phyloP scores from a whole-genome alignment of 202 grass and related monocot species.

The Dendrocalamus latiflorus region DNA sequence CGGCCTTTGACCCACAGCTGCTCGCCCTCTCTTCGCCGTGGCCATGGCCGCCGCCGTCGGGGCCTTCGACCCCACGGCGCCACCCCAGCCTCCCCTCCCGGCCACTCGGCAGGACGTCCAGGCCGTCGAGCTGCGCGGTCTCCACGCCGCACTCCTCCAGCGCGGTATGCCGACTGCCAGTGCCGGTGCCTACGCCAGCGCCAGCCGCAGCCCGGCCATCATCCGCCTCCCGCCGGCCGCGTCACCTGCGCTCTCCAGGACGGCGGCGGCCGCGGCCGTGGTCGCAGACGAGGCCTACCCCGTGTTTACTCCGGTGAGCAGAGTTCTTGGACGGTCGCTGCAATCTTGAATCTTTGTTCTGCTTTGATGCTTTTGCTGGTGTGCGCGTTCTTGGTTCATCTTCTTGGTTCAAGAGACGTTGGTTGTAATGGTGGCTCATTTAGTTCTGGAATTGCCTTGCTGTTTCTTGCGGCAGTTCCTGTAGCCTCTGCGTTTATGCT shows the following conservation, averaged over 20 bases:
- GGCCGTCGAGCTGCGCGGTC: constrained; percentile 70
- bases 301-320: constrained; percentile 79
- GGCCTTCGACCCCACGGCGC: constrained; percentile 8
- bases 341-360: background rate
- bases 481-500: background rate
- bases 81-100: constrained; percentile 17
- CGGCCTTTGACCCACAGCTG: constrained; percentile 42
- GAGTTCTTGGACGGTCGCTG: background rate
- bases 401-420: background rate
- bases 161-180: constrained; percentile 28
- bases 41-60: constrained; percentile 27
- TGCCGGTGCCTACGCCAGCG: background rate
- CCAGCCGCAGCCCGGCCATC: constrained; percentile 49
- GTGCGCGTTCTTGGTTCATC: background rate
- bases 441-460: background rate
- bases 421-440: no score
- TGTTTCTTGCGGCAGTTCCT: background rate
- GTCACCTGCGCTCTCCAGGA: constrained; percentile 54
- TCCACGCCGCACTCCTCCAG: constrained; percentile 85
- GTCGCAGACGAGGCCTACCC: constrained; percentile 69
- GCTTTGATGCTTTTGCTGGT: background rate
- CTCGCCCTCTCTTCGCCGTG: background rate
- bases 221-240: constrained; percentile 49
- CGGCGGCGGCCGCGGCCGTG: constrained; percentile 11
- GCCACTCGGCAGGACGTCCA: constrained; percentile 52